Percentiles rank a stretch among this genome's conserved stretches.
phyloP scores from a whole-genome alignment of 148 eudicot genomes.

The Spergularia marina region DNA sequence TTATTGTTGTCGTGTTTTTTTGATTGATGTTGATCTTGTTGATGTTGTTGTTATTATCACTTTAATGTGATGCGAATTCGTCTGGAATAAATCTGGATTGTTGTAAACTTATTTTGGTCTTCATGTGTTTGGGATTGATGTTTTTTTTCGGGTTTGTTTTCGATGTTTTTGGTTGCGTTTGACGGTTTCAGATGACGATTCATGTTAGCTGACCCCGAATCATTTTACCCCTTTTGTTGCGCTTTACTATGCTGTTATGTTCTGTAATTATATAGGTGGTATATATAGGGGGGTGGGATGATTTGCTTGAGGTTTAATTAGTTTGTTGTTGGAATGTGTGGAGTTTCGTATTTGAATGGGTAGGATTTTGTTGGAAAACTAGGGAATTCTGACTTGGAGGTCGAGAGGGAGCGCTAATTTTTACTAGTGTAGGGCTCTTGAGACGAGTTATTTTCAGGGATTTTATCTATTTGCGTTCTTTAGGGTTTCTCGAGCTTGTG shows the following conservation, averaged over 20 bases:
- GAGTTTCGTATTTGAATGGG: background rate
- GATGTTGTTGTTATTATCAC: background rate
- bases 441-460: too few species aligned
- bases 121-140: background rate
- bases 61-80: background rate
- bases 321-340: background rate
- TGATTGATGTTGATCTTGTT: background rate
- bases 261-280: too few species aligned
- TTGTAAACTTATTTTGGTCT: background rate
- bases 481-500: too few species aligned
- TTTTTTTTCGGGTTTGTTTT: too few species aligned
- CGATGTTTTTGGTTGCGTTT: too few species aligned
- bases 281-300: too few species aligned
- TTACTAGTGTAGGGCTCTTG: too few species aligned
- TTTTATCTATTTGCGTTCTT: background rate
- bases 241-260: too few species aligned
- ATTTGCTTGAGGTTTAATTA: background rate
- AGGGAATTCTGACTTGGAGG: background rate
- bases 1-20: background rate
- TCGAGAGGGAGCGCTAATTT: background rate
- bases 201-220: too few species aligned
- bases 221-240: background rate
- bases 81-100: slow-evolving; percentile 1
- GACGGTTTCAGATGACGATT: too few species aligned
- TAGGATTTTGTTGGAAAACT: background rate